A percentile compares a stretch with the other conserved stretches of the same genome.
phyloP scores from a whole-genome alignment of 2,329 filamentous ascomycete genomes.

The Neurospora crassa region DNA sequence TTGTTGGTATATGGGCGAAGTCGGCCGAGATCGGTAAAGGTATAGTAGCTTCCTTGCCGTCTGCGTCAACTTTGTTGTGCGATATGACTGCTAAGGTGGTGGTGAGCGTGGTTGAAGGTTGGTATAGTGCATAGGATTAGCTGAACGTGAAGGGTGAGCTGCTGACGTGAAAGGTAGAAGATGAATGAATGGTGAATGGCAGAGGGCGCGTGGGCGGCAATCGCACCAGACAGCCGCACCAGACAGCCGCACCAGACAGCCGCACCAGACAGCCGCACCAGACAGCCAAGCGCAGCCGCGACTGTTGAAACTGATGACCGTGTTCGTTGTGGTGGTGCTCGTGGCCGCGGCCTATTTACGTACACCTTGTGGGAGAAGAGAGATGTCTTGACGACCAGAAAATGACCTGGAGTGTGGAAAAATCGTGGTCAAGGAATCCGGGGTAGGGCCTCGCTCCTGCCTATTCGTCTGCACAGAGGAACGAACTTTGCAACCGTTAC shows the following conservation, averaged over 20 bases:
- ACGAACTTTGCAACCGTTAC: too few species aligned
- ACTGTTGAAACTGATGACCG: background rate
- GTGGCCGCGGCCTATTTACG: background rate
- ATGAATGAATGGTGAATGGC: background rate
- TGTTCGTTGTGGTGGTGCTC: background rate
- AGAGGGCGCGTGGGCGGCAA: background rate
- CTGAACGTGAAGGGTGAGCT: background rate
- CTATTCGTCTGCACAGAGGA: too few species aligned
- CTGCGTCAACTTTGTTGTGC: background rate
- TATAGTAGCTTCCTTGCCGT: background rate
- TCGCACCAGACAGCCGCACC: background rate
- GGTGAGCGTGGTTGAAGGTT: background rate
- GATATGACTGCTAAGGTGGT: background rate
- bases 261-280: background rate
- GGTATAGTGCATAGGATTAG: background rate
- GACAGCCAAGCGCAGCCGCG: background rate
- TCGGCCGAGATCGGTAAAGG: background rate
- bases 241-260: background rate
- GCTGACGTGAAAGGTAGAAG: background rate
- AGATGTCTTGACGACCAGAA: background rate
- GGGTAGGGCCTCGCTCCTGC: background rate
- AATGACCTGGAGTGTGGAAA: background rate
- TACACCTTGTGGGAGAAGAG: background rate
- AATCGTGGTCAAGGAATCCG: background rate
- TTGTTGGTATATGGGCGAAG: background rate